A percentile compares a stretch with the other conserved stretches of the same genome.
Conservation (phyloP, 441 rosid species). For the Gossypium gossypioides region DNA sequence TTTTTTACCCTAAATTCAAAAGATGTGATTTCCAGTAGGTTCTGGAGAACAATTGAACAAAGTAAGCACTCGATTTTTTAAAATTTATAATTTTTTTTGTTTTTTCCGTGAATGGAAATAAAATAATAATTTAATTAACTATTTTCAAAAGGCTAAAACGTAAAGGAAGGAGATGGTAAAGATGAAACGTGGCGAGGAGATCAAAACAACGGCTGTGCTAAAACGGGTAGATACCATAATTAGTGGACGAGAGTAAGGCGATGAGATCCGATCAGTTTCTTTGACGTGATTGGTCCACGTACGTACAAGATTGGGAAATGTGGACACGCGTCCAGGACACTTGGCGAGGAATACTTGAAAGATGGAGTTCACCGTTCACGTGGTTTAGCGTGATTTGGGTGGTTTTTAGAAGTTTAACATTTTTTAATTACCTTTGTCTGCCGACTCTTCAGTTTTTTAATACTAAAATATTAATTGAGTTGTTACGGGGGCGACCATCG, state of each 20-base stretch:
- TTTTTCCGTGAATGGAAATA: not conserved
- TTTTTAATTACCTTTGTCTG: conserved; percentile 1
- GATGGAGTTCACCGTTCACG: conserved; percentile 3
- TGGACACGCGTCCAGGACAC: conserved; percentile 10
- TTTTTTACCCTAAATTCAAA: conserved; percentile 8
- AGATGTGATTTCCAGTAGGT: conserved; percentile 24
- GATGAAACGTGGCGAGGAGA: conserved; percentile 54
- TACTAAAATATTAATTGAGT: not conserved
- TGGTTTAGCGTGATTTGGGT: conserved; percentile 2
- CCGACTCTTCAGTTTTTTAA: not conserved
- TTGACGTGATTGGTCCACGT: conserved; percentile 58
- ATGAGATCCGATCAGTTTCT: conserved; percentile 72
- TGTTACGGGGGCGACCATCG: too few relatives aligned
- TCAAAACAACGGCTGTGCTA: conserved; percentile 22
- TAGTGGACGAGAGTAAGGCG: conserved; percentile 63
- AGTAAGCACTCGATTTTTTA: conserved; percentile 13
- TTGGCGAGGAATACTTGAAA: not conserved
- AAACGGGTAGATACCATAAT: conserved; percentile 42
- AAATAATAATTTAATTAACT: conserved; percentile 12
- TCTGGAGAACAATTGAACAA: conserved; percentile 23
- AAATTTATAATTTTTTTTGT: not conserved
- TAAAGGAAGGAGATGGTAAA: conserved; percentile 16
- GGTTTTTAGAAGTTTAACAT: not conserved
- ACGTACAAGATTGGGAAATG: not conserved
- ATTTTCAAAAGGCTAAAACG: conserved; percentile 16